These are phyloP conservation scores for Albugo laibachii DNA, from an alignment of 352 stramenopile genomes.

Conservation along the genomic window DNA sequence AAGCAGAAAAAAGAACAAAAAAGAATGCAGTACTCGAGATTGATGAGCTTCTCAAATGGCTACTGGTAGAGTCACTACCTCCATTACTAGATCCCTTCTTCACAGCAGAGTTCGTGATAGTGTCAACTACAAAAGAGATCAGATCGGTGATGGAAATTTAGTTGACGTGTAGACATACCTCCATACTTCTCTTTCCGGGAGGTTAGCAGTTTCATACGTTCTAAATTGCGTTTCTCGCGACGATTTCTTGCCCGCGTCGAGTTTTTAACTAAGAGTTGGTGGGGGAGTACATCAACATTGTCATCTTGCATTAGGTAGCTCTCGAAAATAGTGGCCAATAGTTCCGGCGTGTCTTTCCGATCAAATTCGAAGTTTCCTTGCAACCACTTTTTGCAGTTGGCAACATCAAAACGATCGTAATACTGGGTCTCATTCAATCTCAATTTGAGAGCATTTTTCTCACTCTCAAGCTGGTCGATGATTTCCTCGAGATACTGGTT, in stretches of 20 bases:
- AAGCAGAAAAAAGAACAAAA: too few relatives aligned
- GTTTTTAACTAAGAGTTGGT: constrained; percentile 35
- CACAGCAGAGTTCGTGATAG: neutral
- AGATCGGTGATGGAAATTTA: too few relatives aligned
- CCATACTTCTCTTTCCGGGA: constrained; percentile 8
- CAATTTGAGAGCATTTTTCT: constrained; percentile 27
- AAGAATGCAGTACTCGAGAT: too few relatives aligned
- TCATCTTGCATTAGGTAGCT: constrained; percentile 31
- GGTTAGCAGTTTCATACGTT: constrained; percentile 8
- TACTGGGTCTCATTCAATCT: constrained; percentile 21
- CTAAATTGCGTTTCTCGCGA: constrained; percentile 15
- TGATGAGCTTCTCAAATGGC: too few relatives aligned
- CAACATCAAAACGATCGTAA: constrained; percentile 15
- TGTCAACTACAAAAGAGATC: neutral
- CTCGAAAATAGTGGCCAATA: constrained; percentile 26
- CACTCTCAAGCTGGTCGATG: constrained; percentile 17
- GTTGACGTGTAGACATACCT: too few relatives aligned
- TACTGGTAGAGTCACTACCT: neutral
- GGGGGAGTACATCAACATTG: constrained; percentile 18
- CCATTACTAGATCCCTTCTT: neutral
- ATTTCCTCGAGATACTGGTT: constrained; percentile 20
- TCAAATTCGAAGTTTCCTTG: constrained; percentile 32
- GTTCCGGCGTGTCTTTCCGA: constrained; percentile 23
- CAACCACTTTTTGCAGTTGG: constrained; percentile 30
- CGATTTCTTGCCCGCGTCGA: constrained; percentile 13